These are phyloP conservation scores for Dicorynia guianensis DNA, from an alignment of 306 rosid genomes.

Conservation along the genomic window DNA sequence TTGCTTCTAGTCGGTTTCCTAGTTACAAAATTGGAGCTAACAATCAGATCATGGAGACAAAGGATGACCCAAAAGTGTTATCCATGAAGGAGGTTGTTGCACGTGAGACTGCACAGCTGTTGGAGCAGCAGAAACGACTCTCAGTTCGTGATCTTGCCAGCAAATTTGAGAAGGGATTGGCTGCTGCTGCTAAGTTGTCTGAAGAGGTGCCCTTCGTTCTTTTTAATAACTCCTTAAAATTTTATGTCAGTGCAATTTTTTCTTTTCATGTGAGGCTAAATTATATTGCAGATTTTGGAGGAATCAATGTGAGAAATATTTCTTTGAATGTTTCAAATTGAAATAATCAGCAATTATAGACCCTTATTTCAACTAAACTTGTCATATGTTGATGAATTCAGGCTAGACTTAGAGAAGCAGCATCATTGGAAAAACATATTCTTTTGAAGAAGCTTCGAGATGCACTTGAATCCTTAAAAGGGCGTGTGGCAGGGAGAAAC, in stretches of 20 bases:
- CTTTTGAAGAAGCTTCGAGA: slow-evolving; percentile 94
- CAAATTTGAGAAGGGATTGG: slow-evolving; percentile 96
- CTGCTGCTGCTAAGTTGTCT: slow-evolving; percentile 95
- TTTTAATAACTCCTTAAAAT: background rate
- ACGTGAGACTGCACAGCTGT: slow-evolving; percentile 83
- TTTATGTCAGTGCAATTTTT: background rate
- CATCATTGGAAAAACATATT: slow-evolving; percentile 91
- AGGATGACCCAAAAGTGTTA: slow-evolving; percentile 73
- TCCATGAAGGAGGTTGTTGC: slow-evolving; percentile 97
- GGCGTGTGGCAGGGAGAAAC: slow-evolving; percentile 91
- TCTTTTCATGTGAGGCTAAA: background rate
- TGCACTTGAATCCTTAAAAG: slow-evolving; percentile 88
- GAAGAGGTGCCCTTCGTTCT: slow-evolving; percentile 74
- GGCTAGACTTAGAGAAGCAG: slow-evolving; percentile 97
- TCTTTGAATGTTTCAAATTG: slow-evolving; percentile 5
- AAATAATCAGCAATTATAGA: slow-evolving; percentile 12
- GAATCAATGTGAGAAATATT: background rate
- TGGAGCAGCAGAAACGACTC: slow-evolving; percentile 95
- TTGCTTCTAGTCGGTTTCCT: slow-evolving; percentile 87
- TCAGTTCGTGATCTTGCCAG: slow-evolving; percentile 95
- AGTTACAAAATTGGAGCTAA: slow-evolving; percentile 84
- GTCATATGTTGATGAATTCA: slow-evolving; percentile 51
- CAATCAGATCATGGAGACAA: slow-evolving; percentile 82
- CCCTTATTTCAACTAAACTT: slow-evolving; percentile 36
- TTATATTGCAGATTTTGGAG: background rate